A percentile compares a stretch with the other conserved stretches of the same genome.
phyloP scores from a whole-genome alignment of 2,329 filamentous ascomycete genomes.

The Juglanconis juglandina region DNA sequence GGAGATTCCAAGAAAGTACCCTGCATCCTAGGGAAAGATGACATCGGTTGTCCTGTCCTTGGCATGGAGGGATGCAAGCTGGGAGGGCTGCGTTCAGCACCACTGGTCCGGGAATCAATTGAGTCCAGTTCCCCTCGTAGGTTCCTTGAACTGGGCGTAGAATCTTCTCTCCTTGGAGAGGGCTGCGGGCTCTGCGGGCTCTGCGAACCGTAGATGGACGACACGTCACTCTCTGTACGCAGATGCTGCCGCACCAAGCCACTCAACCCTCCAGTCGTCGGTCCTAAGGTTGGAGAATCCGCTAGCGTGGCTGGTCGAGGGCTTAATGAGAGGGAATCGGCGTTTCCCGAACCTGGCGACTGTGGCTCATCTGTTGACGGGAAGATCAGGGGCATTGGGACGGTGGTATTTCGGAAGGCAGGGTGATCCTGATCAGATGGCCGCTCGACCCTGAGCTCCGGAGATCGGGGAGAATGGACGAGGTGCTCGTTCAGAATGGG shows the following conservation, averaged over 20 bases:
- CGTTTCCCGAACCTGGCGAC: constrained; percentile 23
- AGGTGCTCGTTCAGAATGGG: constrained; percentile 21
- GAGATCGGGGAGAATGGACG: constrained; percentile 24
- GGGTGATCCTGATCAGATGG: constrained; percentile 54
- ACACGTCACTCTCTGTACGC: constrained; percentile 74
- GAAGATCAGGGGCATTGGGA: constrained; percentile 42
- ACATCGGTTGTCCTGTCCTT: neutral
- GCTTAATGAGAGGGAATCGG: constrained; percentile 16
- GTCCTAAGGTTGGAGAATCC: constrained; percentile 80
- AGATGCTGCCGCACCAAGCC: constrained; percentile 83
- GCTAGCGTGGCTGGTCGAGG: constrained; percentile 30
- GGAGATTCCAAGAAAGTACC: constrained; percentile 5
- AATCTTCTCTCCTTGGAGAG: neutral
- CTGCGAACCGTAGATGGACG: constrained; percentile 65
- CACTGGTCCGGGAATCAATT: neutral
- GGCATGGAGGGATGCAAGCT: neutral
- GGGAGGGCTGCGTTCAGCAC: constrained; percentile 22
- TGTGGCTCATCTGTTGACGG: constrained; percentile 23
- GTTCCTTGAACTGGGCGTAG: neutral
- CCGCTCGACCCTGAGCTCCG: constrained; percentile 40
- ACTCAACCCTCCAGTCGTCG: constrained; percentile 62
- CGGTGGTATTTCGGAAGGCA: constrained; percentile 45
- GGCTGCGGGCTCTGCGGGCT: neutral
- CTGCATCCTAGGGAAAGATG: neutral
- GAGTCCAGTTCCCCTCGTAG: constrained; percentile 3